These are phyloP conservation scores for Botrytis squamosa DNA, from an alignment of 2,329 filamentous ascomycete genomes.

Conservation along the genomic window DNA sequence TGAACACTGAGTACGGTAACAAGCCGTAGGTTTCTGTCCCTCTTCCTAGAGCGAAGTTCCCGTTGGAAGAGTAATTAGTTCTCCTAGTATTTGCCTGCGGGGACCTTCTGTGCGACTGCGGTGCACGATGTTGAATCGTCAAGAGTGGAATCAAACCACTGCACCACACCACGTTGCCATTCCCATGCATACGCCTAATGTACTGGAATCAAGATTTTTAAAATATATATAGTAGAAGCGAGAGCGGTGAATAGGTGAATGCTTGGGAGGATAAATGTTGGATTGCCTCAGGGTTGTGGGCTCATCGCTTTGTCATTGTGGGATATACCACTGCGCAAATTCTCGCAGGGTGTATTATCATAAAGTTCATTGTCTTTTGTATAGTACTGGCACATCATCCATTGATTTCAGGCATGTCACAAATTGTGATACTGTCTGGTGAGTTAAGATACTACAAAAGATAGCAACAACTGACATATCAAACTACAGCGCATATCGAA, in stretches of 20 bases:
- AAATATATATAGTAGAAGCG: neutral
- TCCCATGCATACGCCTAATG: neutral
- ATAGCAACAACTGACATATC: neutral
- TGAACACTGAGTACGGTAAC: neutral
- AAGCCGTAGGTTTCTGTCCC: neutral
- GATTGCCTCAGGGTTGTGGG: neutral
- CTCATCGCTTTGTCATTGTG: neutral
- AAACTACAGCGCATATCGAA: neutral
- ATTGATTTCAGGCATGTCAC: neutral
- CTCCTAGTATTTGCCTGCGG: neutral
- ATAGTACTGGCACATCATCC: neutral
- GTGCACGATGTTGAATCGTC: neutral
- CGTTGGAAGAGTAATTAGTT: neutral
- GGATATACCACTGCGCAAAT: neutral
- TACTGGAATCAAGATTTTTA: neutral
- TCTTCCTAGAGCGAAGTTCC: neutral
- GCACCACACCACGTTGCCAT: neutral
- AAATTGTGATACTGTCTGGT: no score
- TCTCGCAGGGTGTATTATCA: neutral
- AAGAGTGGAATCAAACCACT: constrained; percentile 1
- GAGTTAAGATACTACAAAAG: no score
- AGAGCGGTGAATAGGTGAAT: neutral
- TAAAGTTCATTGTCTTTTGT: neutral
- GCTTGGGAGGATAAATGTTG: neutral
- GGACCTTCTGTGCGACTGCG: neutral